Percentiles rank a stretch among this genome's conserved stretches.
Conservation (phyloP, 345 rosid species). For the Corchorus capsularis region DNA sequence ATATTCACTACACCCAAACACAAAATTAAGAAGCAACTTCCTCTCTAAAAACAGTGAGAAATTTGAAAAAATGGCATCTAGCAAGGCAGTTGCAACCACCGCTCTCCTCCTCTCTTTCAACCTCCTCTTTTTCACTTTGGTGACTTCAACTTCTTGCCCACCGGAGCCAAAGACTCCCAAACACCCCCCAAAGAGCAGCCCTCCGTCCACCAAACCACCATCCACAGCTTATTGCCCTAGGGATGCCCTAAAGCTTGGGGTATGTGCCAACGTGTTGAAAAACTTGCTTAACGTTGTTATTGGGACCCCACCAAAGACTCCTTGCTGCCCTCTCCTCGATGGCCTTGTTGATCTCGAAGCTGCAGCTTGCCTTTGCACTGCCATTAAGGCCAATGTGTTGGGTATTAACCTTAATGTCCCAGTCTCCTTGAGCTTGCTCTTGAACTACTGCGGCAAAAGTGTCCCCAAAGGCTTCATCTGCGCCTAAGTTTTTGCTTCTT, state of each 20-base stretch:
- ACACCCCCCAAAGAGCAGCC: slow-evolving; percentile 26
- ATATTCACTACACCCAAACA: neutral
- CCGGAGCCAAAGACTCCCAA: slow-evolving; percentile 29
- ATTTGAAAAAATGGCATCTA: slow-evolving; percentile 46
- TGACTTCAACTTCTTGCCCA: slow-evolving; percentile 53
- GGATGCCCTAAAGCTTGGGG: slow-evolving; percentile 71
- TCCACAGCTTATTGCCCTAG: slow-evolving; percentile 51
- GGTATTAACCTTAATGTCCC: slow-evolving; percentile 63
- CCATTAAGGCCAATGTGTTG: slow-evolving; percentile 62
- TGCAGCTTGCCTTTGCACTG: slow-evolving; percentile 84
- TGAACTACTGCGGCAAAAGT: slow-evolving; percentile 65
- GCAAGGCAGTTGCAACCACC: slow-evolving; percentile 38
- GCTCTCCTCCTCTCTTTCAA: slow-evolving; percentile 56
- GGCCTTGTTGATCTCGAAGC: slow-evolving; percentile 70
- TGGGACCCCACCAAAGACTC: slow-evolving; percentile 58
- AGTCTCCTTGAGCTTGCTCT: slow-evolving; percentile 56
- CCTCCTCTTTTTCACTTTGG: slow-evolving; percentile 64
- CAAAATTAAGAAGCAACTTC: neutral
- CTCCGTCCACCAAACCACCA: slow-evolving; percentile 21
- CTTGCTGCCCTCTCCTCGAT: slow-evolving; percentile 58
- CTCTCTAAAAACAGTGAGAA: no score
- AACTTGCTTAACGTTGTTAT: slow-evolving; percentile 46
- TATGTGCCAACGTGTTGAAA: slow-evolving; percentile 51
- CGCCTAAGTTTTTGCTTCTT: slow-evolving; percentile 12
- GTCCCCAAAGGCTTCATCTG: slow-evolving; percentile 71